These are phyloP conservation scores for Trypanosoma melophagium DNA, from an alignment of 208 protist genomes.

Conservation along the genomic window DNA sequence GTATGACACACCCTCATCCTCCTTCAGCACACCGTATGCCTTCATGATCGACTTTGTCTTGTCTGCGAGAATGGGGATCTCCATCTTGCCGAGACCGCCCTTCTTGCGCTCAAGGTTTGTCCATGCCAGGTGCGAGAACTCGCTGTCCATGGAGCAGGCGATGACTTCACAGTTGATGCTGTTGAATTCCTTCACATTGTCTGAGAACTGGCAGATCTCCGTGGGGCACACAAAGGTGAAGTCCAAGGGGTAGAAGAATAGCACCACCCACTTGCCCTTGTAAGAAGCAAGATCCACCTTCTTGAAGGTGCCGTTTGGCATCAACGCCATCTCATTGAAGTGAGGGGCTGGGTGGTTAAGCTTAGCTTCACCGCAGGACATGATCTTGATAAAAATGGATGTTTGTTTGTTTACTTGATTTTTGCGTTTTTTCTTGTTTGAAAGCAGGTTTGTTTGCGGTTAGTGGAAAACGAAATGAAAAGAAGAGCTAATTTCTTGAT, in stretches of 20 bases:
- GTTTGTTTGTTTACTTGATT: too few relatives aligned
- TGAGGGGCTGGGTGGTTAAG: slow-evolving; percentile 88
- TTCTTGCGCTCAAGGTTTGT: slow-evolving; percentile 93
- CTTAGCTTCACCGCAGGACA: slow-evolving; percentile 52
- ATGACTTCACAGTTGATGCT: slow-evolving; percentile 89
- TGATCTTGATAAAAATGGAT: too few relatives aligned
- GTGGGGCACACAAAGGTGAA: slow-evolving; percentile 98
- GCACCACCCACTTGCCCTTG: slow-evolving; percentile 94
- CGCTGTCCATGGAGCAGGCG: slow-evolving; percentile 92
- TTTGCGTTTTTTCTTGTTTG: too few relatives aligned
- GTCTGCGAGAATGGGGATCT: slow-evolving; percentile 96
- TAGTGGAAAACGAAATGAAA: too few relatives aligned
- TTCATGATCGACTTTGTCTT: slow-evolving; percentile 90
- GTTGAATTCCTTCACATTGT: slow-evolving; percentile 90
- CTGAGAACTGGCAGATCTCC: slow-evolving; percentile 96
- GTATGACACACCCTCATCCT: slow-evolving; percentile 86
- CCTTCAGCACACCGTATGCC: slow-evolving; percentile 93
- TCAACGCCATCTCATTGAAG: slow-evolving; percentile 90
- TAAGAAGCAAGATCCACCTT: slow-evolving; percentile 87
- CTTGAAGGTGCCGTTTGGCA: slow-evolving; percentile 94
- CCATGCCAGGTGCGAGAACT: slow-evolving; percentile 97
- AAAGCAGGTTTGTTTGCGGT: too few relatives aligned
- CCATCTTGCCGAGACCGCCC: slow-evolving; percentile 96
- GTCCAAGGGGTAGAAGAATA: slow-evolving; percentile 97
- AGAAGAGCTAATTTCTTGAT: too few relatives aligned